Base-by-base conservation (phyloP, 164 flowering plant genomes). In the Saururus chinensis region DNA sequence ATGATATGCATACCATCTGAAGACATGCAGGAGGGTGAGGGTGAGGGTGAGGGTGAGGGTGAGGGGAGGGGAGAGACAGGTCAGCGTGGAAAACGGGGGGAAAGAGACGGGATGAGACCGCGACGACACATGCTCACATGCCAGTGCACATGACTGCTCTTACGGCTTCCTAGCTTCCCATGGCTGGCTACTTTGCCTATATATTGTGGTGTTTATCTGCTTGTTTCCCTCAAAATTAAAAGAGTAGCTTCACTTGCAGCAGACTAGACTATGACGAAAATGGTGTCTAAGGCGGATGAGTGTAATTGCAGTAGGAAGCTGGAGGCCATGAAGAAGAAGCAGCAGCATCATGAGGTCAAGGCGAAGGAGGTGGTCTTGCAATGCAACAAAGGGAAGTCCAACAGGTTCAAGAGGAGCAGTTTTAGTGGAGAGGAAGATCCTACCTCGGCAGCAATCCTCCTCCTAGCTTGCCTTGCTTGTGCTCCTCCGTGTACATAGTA, bases 381-480 rank as follows among this genome's bases (percentile, higher is more conserved):
- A 59, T 79, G 84, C 72, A 83, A 84, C 79, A 85, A 85, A 73
- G 87, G 84, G 0, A 89, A 82, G 64, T 48, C 67, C 7, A 49
- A 48, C 68, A 84, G 79, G 80, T 89, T 89, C 84, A 89, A 89
- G 81, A 85, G 87, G 63, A 85, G 95, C 77, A 71, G 65, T 62
- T 80, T 79, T 54, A 74, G 68, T 68, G 76, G 81, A 57, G 89
- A 84, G 56, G 87, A 84, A 11, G 95, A 89, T 72, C 89, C 87
- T 19, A 79, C 76, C 65, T 81, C 92, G 54, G 80, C 92, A 23
- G 97, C 95, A 40, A 85, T 89, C 61, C 79, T 87, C 51, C 72
- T 87, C 52, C 89, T 89, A 54, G 97, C 97, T 73, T 89, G 88
- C 73, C 81, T 87, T 59, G 95, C 81, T 51, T 85, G 81, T 70